Percentiles rank a stretch among this genome's conserved stretches.
Evolutionary conservation across 2,329 filamentous ascomycete genomes (phyloP).

Genomic region (Ophiostoma sp.): DNA sequence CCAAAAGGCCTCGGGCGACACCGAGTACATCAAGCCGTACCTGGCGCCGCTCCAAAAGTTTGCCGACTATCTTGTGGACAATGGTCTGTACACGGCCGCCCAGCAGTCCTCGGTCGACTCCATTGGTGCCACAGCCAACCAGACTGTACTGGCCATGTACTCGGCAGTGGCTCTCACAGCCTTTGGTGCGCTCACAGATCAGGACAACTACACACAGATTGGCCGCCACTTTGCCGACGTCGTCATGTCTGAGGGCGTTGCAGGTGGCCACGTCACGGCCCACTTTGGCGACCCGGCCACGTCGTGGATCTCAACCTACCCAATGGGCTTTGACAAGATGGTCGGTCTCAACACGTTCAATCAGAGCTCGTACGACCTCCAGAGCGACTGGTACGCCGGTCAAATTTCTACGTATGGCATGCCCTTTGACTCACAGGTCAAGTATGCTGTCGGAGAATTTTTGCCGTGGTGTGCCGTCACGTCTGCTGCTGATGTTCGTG

Average conservation of each 20-base stretch:
- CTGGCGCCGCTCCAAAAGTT: neutral
- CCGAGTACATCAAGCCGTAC: slow-evolving; percentile 20
- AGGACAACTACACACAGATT: slow-evolving; percentile 16
- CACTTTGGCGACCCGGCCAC: slow-evolving; percentile 19
- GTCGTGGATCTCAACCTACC: slow-evolving; percentile 22
- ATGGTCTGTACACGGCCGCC: slow-evolving; percentile 20
- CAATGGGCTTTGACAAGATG: slow-evolving; percentile 36
- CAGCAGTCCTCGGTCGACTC: slow-evolving; percentile 23
- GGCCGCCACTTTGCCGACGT: slow-evolving; percentile 20
- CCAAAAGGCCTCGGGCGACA: slow-evolving; percentile 20
- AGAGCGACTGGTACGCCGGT: slow-evolving; percentile 36
- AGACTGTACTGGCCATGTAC: slow-evolving; percentile 25
- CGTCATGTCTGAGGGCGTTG: slow-evolving; percentile 8
- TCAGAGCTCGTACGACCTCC: slow-evolving; percentile 34
- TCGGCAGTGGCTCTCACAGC: slow-evolving; percentile 21
- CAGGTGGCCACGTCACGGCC: slow-evolving; percentile 16
- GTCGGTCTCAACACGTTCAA: slow-evolving; percentile 35
- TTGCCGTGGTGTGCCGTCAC: slow-evolving; percentile 20
- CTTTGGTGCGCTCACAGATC: slow-evolving; percentile 7
- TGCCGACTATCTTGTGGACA: slow-evolving; percentile 21
- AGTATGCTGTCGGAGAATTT: slow-evolving; percentile 19
- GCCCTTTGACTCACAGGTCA: slow-evolving; percentile 24
- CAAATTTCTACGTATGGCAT: slow-evolving; percentile 17
- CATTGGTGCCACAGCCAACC: slow-evolving; percentile 20
- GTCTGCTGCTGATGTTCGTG: slow-evolving; percentile 9